These are phyloP conservation scores for Clavariopsis aquatica DNA, from an alignment of 495 filamentous ascomycete species.

Conservation along the genomic window DNA sequence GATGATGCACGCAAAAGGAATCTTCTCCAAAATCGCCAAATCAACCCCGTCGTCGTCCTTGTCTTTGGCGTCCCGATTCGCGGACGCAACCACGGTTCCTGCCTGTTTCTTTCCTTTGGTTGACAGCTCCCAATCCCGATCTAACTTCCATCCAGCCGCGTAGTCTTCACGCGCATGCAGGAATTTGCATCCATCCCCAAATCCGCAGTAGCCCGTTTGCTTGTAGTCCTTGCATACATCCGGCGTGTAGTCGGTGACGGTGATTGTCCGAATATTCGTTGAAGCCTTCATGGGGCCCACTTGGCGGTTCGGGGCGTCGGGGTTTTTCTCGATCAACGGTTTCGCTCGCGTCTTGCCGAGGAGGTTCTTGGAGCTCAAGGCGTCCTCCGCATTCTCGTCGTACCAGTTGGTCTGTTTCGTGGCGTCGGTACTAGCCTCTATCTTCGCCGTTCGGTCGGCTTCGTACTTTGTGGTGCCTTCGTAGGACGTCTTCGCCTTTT, in stretches of 20 bases:
- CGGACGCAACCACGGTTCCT: conserved; percentile 65
- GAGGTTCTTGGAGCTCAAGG: conserved; percentile 60
- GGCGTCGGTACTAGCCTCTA: conserved; percentile 78
- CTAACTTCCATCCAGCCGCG: conserved; percentile 92
- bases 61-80: conserved; percentile 51
- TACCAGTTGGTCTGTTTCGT: conserved; percentile 92
- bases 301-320: conserved; percentile 68
- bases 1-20: conserved; percentile 94
- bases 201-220: conserved; percentile 81
- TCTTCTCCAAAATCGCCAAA: conserved; percentile 76
- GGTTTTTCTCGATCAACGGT: conserved; percentile 75
- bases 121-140: conserved; percentile 86
- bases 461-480: conserved; percentile 57
- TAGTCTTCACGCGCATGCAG: conserved; percentile 85
- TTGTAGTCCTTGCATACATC: conserved; percentile 98
- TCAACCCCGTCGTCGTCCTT: conserved; percentile 68
- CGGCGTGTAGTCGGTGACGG: conserved; percentile 85
- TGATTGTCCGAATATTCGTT: conserved; percentile 88
- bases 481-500: conserved; percentile 48
- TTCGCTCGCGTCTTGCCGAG: conserved; percentile 62
- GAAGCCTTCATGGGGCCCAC: conserved; percentile 88
- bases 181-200: conserved; percentile 84
- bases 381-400: conserved; percentile 61
- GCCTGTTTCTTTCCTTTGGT: conserved; percentile 71
- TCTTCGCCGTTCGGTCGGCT: conserved; percentile 58